Evolutionary conservation across 768 basidiomycete genomes (phyloP), one percentile per base, ranked within the genome.

Genomic region (Naganishia vaughanmartiniae): DNA sequence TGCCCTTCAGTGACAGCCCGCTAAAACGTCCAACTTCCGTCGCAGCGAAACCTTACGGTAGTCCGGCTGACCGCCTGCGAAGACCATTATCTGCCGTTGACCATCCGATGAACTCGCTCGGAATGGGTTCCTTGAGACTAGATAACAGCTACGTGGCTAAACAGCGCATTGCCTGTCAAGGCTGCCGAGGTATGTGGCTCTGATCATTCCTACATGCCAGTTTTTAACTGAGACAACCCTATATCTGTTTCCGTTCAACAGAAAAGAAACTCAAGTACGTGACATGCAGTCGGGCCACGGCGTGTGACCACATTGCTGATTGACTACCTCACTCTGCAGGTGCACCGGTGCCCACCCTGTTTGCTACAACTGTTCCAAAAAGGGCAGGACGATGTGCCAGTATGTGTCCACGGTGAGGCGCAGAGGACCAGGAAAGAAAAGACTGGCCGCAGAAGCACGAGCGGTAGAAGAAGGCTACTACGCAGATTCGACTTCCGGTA

Each of bases 251-350:
- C 4, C 39, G 39, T 10, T 24, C 31, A 46, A 63, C 39, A 63
- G 60, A 63, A 26, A 63, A 63, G 26, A 63, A 63, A 30, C 60
- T 63, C n/a, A 63, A 63, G 60, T 63, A 63, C 28, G 60, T 45
- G 14, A 26, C 60, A 12, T 2, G 12, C 30, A 3, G 2, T 19
- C 12, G 6, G n/a, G 24, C 24, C 21, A 26, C 26, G 9, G 26
- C 24, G 26, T 26, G 4, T 7, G 24, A 4, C 10, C 5, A 5
- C 1, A 14, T 30, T 24, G 21, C 60, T 63, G 2, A 63, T 63
- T 26, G 2, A 1, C 42, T 2, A 15, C 42, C 15, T 45, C 11
- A 10, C 42, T 39, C 24, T 4, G 12, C 24, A 63, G 60, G 24
- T 63, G 60, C 39, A 63, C 60, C n/a, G 60, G 60, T 26, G 28